Percentiles rank a stretch among this genome's conserved stretches.
Conservation (phyloP, 139 green algal species). For the Diplosphaera chodatii region DNA sequence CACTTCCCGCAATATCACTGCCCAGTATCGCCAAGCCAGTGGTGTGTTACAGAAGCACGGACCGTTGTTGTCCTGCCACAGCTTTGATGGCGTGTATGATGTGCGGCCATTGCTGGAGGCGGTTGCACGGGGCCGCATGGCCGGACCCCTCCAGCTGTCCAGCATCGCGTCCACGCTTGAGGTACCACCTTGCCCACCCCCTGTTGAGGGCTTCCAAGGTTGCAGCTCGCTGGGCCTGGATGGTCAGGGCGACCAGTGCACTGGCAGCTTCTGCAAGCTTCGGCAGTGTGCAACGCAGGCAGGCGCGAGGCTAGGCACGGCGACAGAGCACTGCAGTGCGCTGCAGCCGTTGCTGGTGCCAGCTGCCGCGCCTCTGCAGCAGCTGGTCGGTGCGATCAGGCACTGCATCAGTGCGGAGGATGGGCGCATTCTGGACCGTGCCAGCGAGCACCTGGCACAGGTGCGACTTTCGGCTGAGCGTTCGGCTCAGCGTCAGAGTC, state of each 20-base stretch:
- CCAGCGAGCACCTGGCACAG: conserved; percentile 17
- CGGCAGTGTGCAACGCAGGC: no score
- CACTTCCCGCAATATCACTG: no score
- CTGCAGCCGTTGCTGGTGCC: background rate
- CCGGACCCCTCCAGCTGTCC: conserved; percentile 54
- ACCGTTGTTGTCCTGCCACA: conserved; percentile 5
- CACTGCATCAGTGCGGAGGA: conserved; percentile 39
- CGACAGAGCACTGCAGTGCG: background rate
- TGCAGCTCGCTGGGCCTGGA: no score
- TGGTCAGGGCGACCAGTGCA: no score
- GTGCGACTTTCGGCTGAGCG: no score
- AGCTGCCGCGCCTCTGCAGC: conserved; percentile 19
- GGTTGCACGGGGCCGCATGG: conserved; percentile 10
- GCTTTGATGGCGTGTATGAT: conserved; percentile 44
- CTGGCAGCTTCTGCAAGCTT: no score
- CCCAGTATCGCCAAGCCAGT: no score
- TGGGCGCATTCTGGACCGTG: conserved; percentile 33
- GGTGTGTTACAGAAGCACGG: no score
- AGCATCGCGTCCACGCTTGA: conserved; percentile 56
- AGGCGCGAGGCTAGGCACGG: background rate
- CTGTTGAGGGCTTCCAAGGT: no score
- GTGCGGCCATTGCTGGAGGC: conserved; percentile 49
- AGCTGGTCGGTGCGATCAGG: conserved; percentile 35
- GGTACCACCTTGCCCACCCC: no score
- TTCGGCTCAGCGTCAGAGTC: no score